Base-by-base conservation (phyloP, 192 early-diverging fungal genomes). In the Rhizophagus clarus region DNA sequence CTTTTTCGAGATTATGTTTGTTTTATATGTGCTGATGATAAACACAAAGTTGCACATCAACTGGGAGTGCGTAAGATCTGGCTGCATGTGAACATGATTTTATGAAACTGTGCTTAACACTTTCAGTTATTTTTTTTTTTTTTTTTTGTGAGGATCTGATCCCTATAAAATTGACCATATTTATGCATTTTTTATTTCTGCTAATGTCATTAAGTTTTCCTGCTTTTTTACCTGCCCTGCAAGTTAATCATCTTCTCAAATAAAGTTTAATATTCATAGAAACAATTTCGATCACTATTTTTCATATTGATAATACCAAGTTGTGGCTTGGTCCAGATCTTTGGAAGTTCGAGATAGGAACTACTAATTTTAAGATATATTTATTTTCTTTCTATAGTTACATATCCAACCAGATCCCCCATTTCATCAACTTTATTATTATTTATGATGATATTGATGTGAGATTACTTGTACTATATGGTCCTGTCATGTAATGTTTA, bases 261-360 rank as follows among this genome's bases (percentile, higher is more conserved):
- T 73, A n/a, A 47, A 10, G 9, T 11, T 42, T 11, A 1, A 42
- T 42, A 42, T 4, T 29, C 9, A 12, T 56, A 22, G 26, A 74
- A 73, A 56, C 72, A 74, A 15, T 74, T 45, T 26, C 60, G 42
- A 60, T 74, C 45, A 51, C 60, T 29, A n/a, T 56, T 74, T 28
- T 74, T 37, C 7, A 3, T 26, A 51, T 74, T 74, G 29, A 74
- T 74, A 31, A 74, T n/a, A 10, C 45, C 51, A 28, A 74, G 72
- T 28, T 74, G 72, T 14, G 72, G 49, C 6, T 74, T 74, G 60
- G 42, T 26, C 12, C 42, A 74, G 26, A 24, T 5, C 26, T 74
- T 45, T 60, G 72, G 45, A 4, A 74, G 31, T 9, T 37, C 42
- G 26, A 74, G 29, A n/a, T 56, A 60, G 0, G 10, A 49, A 56